A percentile compares a stretch with the other conserved stretches of the same genome.
phyloP scores from a whole-genome alignment of 768 basidiomycete species.

The Hortiboletus campestris region DNA sequence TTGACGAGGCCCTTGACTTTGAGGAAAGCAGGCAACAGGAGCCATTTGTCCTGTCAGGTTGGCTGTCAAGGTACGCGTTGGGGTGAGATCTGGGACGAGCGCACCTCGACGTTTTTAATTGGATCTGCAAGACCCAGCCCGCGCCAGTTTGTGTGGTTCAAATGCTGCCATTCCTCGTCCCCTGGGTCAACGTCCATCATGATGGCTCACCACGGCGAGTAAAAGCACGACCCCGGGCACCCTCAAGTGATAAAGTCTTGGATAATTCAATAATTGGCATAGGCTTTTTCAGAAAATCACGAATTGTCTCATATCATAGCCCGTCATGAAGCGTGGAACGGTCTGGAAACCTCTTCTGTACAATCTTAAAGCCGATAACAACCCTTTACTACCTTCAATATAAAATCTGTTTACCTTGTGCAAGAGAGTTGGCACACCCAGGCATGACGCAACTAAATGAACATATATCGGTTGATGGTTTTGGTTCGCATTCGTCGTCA shows the following conservation, averaged over 20 bases:
- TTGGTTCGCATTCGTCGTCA: slow-evolving; percentile 5
- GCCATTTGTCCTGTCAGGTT: slow-evolving; percentile 88
- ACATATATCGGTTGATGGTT: slow-evolving; percentile 16
- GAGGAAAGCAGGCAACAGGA: slow-evolving; percentile 91
- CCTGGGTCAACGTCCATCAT: slow-evolving; percentile 16
- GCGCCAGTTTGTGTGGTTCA: slow-evolving; percentile 60
- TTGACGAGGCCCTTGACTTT: slow-evolving; percentile 98
- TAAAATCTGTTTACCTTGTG: neutral
- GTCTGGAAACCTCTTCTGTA: neutral
- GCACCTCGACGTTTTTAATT: slow-evolving; percentile 86
- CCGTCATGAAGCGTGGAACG: neutral
- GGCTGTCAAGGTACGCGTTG: neutral
- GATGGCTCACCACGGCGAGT: neutral
- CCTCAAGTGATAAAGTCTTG: too few relatives aligned
- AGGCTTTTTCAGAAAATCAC: too few relatives aligned
- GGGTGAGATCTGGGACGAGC: slow-evolving; percentile 22
- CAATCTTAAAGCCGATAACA: neutral
- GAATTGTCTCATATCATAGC: neutral
- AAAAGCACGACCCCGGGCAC: neutral
- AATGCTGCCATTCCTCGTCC: slow-evolving; percentile 58
- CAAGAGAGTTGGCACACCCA: slow-evolving; percentile 1
- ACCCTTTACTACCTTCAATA: neutral
- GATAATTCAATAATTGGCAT: too few relatives aligned
- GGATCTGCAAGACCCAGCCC: slow-evolving; percentile 84
- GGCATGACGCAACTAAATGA: slow-evolving; percentile 25